Evolutionary conservation across 2,329 filamentous ascomycete species (phyloP).

Genomic region (Fusarium odoratissimum): DNA sequence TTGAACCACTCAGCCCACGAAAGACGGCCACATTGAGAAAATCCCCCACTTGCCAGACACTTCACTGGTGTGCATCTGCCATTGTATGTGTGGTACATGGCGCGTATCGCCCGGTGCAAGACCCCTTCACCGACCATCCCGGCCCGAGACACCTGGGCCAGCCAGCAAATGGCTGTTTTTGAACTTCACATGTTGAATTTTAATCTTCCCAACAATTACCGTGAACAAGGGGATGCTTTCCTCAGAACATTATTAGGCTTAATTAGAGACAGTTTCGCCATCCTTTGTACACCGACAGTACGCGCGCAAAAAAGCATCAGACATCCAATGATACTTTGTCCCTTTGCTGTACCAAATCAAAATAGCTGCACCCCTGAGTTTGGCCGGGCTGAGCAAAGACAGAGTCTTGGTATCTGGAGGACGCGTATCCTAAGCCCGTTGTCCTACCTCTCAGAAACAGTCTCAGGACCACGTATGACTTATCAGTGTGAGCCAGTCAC

Average conservation of each 20-base stretch:
- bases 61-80: conserved; percentile 8
- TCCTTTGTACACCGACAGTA: background rate
- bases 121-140: conserved; percentile 36
- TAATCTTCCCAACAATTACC: conserved; percentile 23
- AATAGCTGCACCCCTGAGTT: conserved; percentile 31
- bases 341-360: conserved; percentile 20
- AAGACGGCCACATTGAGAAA: conserved; percentile 20
- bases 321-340: conserved; percentile 26
- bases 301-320: conserved; percentile 2
- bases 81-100: conserved; percentile 23
- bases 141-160: conserved; percentile 29
- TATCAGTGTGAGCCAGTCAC: conserved; percentile 6
- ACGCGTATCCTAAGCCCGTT: conserved; percentile 22
- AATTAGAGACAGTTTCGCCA: conserved; percentile 2
- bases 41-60: conserved; percentile 2
- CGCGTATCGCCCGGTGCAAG: conserved; percentile 16
- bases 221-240: conserved; percentile 6
- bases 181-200: conserved; percentile 20
- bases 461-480: conserved; percentile 1
- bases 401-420: conserved; percentile 28
- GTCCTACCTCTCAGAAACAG: conserved; percentile 29
- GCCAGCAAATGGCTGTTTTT: conserved; percentile 15
- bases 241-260: conserved; percentile 1
- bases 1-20: conserved; percentile 30
- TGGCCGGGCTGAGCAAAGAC: conserved; percentile 16